Base-by-base conservation (phyloP, 257 asterid genomes). In the Gynochthodes officinalis region DNA sequence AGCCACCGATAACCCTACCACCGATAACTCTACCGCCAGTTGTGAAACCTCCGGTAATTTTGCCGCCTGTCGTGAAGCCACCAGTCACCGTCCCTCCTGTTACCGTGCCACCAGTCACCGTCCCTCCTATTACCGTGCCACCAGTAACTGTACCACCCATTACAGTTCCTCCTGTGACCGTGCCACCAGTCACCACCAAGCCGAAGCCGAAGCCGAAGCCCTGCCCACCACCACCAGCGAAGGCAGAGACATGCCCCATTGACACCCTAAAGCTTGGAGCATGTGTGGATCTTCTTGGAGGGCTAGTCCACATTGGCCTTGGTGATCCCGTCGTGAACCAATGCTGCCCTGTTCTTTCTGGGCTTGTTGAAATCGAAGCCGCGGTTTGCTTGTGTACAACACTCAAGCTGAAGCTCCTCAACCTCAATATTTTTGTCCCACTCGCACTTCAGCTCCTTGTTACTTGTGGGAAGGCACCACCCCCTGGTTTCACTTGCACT, bases 401-500 rank as follows among this genome's bases (percentile, higher is more conserved):
- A 0, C 80, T 92, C 7, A 89, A 84, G 84, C 23, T 90, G 9
- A 92, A 88, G 69, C 84, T 87, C 4, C 81, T 92, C 1, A 90
- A 88, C 73, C 89, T 92, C 23, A 78, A 87, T 5, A 73, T 88
- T 1, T 88, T 39, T 75, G 86, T 92, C 21, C 98, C 98, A n/a
- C 64, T 92, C 25, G 98, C 96, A 40, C 91, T 90, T 27, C 82
- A 92, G 84, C 96, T 91, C 1, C 97, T 89, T 28, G 64, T 85
- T 63, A 84, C 91, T 55, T 91, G 96, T 74, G 97, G 96, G 40
- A 88, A 91, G 79, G 64, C 90, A 0, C 96, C 97, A 10, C 97
- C 97, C 2, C 97, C 97, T 52, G 97, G 97, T 62, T 91, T 74
- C 89, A 91, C 97, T 75, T 91, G 97, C 85, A 75, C 92, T 54